phyloP scores from a whole-genome alignment of 2,329 filamentous ascomycete species.

The Exophiala sp. region DNA sequence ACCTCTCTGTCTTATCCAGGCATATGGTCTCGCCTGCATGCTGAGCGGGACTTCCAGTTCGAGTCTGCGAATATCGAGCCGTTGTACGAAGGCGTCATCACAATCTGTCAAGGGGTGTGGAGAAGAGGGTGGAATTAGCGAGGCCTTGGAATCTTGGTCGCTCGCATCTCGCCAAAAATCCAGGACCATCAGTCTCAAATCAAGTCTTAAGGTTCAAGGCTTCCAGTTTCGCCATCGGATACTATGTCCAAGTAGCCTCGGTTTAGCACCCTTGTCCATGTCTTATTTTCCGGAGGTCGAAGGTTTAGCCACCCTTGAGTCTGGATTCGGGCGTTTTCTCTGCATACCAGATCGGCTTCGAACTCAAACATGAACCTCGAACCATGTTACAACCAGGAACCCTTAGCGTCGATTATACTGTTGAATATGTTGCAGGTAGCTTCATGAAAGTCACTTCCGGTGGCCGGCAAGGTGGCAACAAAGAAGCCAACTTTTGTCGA shows the following conservation, averaged over 20 bases:
- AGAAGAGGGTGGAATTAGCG: no score
- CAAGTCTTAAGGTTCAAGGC: no score
- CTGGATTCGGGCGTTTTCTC: neutral
- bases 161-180: no score
- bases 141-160: no score
- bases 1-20: no score
- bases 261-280: neutral
- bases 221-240: no score
- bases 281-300: neutral
- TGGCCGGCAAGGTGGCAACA: neutral
- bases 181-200: no score
- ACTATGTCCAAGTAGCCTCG: neutral
- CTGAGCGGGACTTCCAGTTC: no score
- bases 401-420: neutral
- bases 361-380: neutral
- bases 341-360: neutral
- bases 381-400: neutral
- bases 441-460: neutral
- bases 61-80: no score
- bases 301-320: neutral
- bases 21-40: no score
- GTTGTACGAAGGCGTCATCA: no score
- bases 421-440: neutral
- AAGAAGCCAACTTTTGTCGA: neutral
- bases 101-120: no score